Evolutionary conservation across 1,139 yeast species (phyloP), one percentile per base, ranked within the genome.

Genomic region (Nakaseomyces sp.): DNA sequence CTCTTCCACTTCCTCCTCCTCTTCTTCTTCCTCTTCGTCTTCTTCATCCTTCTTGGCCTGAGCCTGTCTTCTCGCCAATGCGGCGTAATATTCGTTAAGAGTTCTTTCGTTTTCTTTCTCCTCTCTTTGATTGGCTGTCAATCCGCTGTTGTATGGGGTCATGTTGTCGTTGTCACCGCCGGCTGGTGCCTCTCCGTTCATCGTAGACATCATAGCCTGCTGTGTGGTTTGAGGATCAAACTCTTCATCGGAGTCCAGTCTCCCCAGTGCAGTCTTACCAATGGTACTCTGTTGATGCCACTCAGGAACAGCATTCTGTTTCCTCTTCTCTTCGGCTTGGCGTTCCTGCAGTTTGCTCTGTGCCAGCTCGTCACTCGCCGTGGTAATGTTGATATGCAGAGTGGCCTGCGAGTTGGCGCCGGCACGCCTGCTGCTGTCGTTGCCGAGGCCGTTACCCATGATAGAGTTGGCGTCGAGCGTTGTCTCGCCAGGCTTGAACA

Each of bases 271-370:
- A 10, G 63, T 53, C 50, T 75, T 69, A 37, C 95, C 96, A 50
- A 91, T 93, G 0, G 98, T 88, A 57, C 93, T 80, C 53, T 81
- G 81, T 52, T 83, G 76, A 62, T 91, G 96, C 99, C 99, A 91
- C 19, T 94, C 81, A 9, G 99, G 98, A 54, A 91, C 72, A 1
- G 96, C 96, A 61, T 93, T 91, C 64, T 89, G 96, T 60, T 85
- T 84, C 61, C 89, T 76, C 62, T 82, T 85, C 73, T 80, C 77
- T 71, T 79, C 74, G 51, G 73, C 77, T 55, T 81, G 89, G 58
- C 77, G 74, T 53, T 77, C 84, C 60, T 72, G 74, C 53, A 76
- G 72, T 57, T 81, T 88, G 46, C 76, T 71, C 56, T 75, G 80
- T 51, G 77, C 76, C 50, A 80, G 79, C 59, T 88, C 96, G 61